Conservation (phyloP, 208 protist species). For the Acanthamoeba castellanii region DNA sequence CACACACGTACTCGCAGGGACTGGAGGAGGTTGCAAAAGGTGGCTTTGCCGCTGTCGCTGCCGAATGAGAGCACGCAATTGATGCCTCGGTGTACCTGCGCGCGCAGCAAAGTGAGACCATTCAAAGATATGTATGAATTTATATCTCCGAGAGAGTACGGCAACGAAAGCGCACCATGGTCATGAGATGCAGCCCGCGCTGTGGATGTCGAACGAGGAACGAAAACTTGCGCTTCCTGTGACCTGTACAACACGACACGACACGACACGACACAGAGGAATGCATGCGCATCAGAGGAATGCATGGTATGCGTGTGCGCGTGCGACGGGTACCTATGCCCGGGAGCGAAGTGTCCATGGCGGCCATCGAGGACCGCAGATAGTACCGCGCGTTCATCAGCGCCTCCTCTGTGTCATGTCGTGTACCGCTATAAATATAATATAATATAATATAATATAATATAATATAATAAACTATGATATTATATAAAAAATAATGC, state of each 20-base stretch:
- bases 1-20: slow-evolving; percentile 24
- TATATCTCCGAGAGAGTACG: not conserved
- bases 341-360: not conserved
- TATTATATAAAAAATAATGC: not conserved
- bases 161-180: not conserved
- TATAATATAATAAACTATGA: not conserved
- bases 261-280: no score
- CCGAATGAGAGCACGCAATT: slow-evolving; percentile 20
- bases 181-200: slow-evolving; percentile 48
- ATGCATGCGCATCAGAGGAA: not conserved
- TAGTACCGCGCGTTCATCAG: slow-evolving; percentile 32
- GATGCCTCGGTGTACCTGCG: not conserved
- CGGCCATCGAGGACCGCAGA: not conserved
- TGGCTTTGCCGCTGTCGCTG: slow-evolving; percentile 54
- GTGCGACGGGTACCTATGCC: not conserved
- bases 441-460: not conserved
- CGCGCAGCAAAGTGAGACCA: not conserved
- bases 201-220: slow-evolving; percentile 49
- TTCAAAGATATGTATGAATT: no score
- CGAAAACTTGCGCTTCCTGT: slow-evolving; percentile 52
- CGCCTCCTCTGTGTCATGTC: not conserved
- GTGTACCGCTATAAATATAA: not conserved
- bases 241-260: not conserved
- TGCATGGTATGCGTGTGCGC: no score
- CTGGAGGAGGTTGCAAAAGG: slow-evolving; percentile 46